Evolutionary conservation across 2,329 filamentous ascomycete species (phyloP).

Genomic region (Venturia nashicola): DNA sequence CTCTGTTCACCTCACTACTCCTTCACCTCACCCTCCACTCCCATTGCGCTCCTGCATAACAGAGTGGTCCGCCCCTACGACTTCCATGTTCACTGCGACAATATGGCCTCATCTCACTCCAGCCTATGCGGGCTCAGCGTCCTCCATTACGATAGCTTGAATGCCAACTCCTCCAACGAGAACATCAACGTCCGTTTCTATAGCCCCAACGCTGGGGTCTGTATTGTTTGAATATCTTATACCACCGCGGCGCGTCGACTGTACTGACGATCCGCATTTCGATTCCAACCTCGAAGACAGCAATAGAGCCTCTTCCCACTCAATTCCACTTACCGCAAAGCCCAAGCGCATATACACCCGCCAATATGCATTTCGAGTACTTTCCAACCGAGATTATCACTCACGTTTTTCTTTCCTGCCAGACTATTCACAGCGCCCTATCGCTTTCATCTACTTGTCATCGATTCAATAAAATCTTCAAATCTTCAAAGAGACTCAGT

Average conservation of each 20-base stretch:
- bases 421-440: conserved; percentile 39
- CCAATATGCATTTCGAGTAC: conserved; percentile 34
- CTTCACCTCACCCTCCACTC: too few relatives aligned
- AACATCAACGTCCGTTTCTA: conserved; percentile 20
- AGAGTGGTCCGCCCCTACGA: background rate
- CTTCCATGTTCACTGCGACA: conserved; percentile 9
- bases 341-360: background rate
- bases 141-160: conserved; percentile 10
- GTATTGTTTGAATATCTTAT: conserved; percentile 25
- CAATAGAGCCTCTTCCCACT: background rate
- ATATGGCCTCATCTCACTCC: conserved; percentile 17
- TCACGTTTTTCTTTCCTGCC: conserved; percentile 42
- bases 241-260: conserved; percentile 4
- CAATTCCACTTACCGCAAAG: background rate
- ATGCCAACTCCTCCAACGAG: background rate
- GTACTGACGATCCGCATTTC: background rate
- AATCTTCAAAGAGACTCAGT: conserved; percentile 39
- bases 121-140: conserved; percentile 18
- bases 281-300: background rate
- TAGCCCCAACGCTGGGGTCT: conserved; percentile 45
- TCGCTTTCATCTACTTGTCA: conserved; percentile 42
- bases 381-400: conserved; percentile 47
- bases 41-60: background rate
- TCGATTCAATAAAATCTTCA: conserved; percentile 40
- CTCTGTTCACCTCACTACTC: too few relatives aligned